Evolutionary conservation across 2,329 filamentous ascomycete genomes (phyloP), one percentile per base, ranked within the genome.

Genomic region (Aureobasidium leucospermi): DNA sequence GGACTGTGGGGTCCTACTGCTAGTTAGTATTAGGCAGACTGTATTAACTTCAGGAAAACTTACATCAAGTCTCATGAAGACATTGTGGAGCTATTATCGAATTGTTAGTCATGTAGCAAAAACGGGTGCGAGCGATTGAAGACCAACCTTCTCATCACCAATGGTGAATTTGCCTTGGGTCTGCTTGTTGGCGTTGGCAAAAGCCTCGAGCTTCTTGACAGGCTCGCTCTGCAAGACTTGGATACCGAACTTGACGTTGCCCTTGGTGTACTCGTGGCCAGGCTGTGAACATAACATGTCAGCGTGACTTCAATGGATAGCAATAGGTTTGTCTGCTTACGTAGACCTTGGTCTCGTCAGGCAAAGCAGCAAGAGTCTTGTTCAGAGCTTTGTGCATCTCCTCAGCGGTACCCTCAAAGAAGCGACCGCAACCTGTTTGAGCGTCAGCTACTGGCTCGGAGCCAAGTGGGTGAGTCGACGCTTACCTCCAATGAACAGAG

Each of bases 131-230:
- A 29, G 19, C 6, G 15, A 5, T 7, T 13, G 8, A 11, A 6
- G 41, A 66, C 74, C 60, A 74, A 90, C 89, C 86, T 97, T 97
- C 76, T 99, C 94, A 69, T 99, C 91, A 0, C 88, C 92, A 73
- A 99, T 97, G 0, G 93, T 99, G 67, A 96, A 97, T 70, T 91
- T 89, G 48, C 94, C 94, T 73, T 96, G 92, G 1, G 94, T 97
- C 76, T 96, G 83, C 75, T 86, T 79, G 74, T 96, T 93, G 62
- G 82, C 79, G 58, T 89, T 84, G 1, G 90, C 88, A 71, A 90
- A 96, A 0, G 81, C 79, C 65, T 89, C 79, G 34, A 99, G 79
- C 67, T 86, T 88, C 78, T 88, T 85, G 63, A 96, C 84, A 0
- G 89, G 80, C 51, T 89, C 85, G 43, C 83, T 88, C 68, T 89